Evolutionary conservation across 2,329 filamentous ascomycete genomes (phyloP).

Genomic region (Penicillium sp.): DNA sequence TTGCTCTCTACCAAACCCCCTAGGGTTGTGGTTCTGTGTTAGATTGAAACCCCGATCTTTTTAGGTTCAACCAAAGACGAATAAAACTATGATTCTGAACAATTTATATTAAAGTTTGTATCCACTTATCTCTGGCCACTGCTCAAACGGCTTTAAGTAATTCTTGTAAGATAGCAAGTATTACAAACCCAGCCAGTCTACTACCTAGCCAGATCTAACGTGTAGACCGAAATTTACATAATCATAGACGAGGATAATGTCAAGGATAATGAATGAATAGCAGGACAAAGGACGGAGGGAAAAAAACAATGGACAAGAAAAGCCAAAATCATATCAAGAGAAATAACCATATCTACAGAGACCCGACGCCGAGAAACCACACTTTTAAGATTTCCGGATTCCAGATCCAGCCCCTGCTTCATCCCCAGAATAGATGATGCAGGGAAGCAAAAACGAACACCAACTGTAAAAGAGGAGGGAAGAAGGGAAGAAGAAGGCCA

Average conservation of each 20-base stretch:
- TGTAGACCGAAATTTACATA: slow-evolving; percentile 2
- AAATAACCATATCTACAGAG: slow-evolving; percentile 29
- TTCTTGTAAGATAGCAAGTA: not conserved
- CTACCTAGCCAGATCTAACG: not conserved
- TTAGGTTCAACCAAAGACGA: slow-evolving; percentile 11
- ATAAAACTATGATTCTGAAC: slow-evolving; percentile 3
- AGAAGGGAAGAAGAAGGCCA: not conserved
- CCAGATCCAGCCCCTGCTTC: slow-evolving; percentile 8
- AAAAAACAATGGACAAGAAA: slow-evolving; percentile 19
- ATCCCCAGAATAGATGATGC: not conserved
- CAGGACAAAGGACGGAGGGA: slow-evolving; percentile 1
- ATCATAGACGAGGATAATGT: not conserved
- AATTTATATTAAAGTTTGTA: not conserved
- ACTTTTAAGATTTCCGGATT: slow-evolving; percentile 25
- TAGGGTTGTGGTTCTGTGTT: slow-evolving; percentile 20
- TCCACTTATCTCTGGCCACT: not conserved
- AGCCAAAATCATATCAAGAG: slow-evolving; percentile 21
- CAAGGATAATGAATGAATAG: not conserved
- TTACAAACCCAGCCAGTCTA: too few relatives aligned
- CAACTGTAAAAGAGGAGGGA: slow-evolving; percentile 9
- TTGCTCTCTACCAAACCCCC: slow-evolving; percentile 4
- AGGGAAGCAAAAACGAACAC: slow-evolving; percentile 10
- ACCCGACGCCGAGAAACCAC: slow-evolving; percentile 25
- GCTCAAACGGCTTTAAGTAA: too few relatives aligned
- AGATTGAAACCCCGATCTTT: slow-evolving; percentile 21